Evolutionary conservation across 148 eudicot genomes (phyloP), one percentile per base, ranked within the genome.

Genomic region (Bassia scoparia): DNA sequence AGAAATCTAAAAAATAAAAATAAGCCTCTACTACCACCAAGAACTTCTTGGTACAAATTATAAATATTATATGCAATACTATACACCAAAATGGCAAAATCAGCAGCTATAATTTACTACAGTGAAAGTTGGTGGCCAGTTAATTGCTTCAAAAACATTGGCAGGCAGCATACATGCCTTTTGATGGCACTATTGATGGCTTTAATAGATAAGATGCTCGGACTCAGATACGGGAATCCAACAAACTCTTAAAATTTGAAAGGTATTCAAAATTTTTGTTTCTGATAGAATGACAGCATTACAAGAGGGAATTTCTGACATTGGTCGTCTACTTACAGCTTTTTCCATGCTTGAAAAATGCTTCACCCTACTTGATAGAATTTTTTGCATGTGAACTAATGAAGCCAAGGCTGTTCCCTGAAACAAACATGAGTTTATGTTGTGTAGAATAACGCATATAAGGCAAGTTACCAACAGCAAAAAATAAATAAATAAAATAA

Each of bases 391-490:
- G 78, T 94, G 98, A 37, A 87, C 81, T 84, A 94, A 79, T 21
- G 98, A 94, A 70, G 96, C 93, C 93, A 94, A 79, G 72, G 98
- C 98, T 71, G 98, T 94, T 77, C 98, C 98, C 97, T 91, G 85
- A 74, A 66, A 82, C 60, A 18, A 35, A 72, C 5, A 61, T 61
- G 41, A 53, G 33, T 56, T 43, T 9, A 53, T 4, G 41, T 63
- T 49, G 17, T 49, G 70, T 43, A 60, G 11, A 71, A n/a, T 29
- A 16, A 43, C 54, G 66, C 29, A 24, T 56, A 5, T n/a, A 7
- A 70, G 12, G n/a, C 21, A 55, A 52, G 24, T 33, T 21, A 74
- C 27, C 20, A 2, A n/a, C n/a, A n/a, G n/a, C n/a, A 52, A 67
- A 71, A 48, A 60, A 49, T 14, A 2, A 50, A 37, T n/a, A 30